Base-by-base conservation (phyloP, 768 basidiomycete genomes). In the Psilocybe cubensis region DNA sequence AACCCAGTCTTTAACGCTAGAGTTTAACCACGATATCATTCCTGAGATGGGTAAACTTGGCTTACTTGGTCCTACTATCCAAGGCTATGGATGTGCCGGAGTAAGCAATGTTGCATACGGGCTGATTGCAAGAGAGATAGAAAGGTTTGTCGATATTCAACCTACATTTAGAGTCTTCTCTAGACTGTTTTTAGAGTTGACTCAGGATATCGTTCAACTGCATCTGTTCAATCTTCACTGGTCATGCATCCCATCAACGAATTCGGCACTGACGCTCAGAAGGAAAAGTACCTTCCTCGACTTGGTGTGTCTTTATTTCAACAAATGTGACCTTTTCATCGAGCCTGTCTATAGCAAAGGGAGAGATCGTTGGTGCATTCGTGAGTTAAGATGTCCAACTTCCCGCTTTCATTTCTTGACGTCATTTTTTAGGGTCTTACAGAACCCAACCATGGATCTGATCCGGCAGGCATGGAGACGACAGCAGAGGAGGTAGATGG, bases 401-500 rank as follows among this genome's bases (percentile, higher is more conserved):
- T 11, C 3, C 18, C 52, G 14, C 18, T 52, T 41, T 56, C 50
- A 41, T 54, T n/a, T 14, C 10, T n/a, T 4, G 18, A 38, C 35
- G 41, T 28, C 35, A 28, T 46, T 31, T 41, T 9, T 49, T 46
- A 96, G 95, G 95, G 96, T 25, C 76, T 98, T 41, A 98, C 96
- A 0, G 96, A 98, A 74, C 93, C 96, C 0, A 94, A 98, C 64
- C 94, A 97, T 68, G 96, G 96, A 21, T 98, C 96, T 2, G 96
- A 98, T 66, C 96, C 96, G 14, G 89, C 88, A n/a, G 87, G 89
- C n/a, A 98, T 98, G 96, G 92, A 96, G 67, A 97, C 96, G 1
- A 88, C 83, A 24, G 96, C 94, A 10, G 85, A 85, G 59, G 93
- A 97, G 70, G 79, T 80, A 0, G 89, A 89, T 52, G 93, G 94